Evolutionary conservation across 2,329 filamentous ascomycete species (phyloP).

Genomic region (Botrytis deweyae): DNA sequence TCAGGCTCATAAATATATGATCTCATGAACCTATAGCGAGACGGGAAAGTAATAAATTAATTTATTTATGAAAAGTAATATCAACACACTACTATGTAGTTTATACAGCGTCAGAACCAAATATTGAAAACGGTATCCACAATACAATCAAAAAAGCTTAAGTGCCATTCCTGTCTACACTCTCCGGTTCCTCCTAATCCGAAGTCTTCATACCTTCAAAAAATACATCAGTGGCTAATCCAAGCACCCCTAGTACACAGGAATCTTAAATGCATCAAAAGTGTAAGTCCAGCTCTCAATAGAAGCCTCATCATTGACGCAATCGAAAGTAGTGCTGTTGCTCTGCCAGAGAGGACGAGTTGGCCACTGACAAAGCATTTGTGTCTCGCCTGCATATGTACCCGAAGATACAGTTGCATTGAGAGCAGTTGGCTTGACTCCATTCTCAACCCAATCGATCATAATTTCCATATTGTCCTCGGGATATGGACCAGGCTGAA

Average conservation of each 20-base stretch:
- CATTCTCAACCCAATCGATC: constrained; percentile 68
- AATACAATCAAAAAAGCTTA: not conserved
- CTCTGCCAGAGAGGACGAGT: constrained; percentile 39
- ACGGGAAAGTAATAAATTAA: not conserved
- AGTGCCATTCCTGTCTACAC: not conserved
- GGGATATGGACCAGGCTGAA: constrained; percentile 41
- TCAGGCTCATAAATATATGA: no score
- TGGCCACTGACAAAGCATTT: constrained; percentile 45
- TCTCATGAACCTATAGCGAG: no score
- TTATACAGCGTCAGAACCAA: not conserved
- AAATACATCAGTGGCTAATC: not conserved
- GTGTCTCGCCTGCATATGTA: constrained; percentile 39
- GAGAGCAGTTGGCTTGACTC: constrained; percentile 39
- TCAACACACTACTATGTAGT: not conserved
- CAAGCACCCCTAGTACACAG: constrained; percentile 25
- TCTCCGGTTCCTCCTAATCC: no score
- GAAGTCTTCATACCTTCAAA: no score
- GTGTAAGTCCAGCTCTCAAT: constrained; percentile 38
- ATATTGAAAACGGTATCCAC: not conserved
- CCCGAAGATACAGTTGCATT: constrained; percentile 42
- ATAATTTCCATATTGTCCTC: constrained; percentile 67
- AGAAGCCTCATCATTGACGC: constrained; percentile 33
- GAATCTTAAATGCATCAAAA: constrained; percentile 29
- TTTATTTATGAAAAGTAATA: not conserved
- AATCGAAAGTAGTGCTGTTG: constrained; percentile 33